Evolutionary conservation across 2,329 filamentous ascomycete species (phyloP).

Genomic region (Microdochium nivale): DNA sequence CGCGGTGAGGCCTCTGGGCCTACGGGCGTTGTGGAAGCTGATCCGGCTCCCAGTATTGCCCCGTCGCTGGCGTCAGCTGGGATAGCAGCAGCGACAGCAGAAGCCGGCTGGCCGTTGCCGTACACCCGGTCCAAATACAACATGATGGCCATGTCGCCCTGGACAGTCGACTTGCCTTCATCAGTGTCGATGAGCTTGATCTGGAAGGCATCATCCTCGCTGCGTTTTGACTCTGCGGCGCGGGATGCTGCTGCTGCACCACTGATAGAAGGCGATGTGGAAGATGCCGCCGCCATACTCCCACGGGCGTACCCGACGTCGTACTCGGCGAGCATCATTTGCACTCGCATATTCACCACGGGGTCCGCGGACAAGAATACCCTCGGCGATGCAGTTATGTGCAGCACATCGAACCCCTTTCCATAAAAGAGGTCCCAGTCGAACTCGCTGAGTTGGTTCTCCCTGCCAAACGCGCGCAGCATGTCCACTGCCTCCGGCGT

Average conservation of each 20-base stretch:
- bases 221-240: slow-evolving; percentile 3
- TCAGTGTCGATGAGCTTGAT: slow-evolving; percentile 51
- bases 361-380: slow-evolving; percentile 40
- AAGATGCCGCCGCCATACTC: slow-evolving; percentile 17
- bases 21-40: background rate
- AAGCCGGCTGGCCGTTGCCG: slow-evolving; percentile 20
- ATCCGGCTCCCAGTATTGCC: background rate
- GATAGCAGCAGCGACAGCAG: slow-evolving; percentile 7
- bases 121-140: slow-evolving; percentile 52
- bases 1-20: background rate
- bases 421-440: slow-evolving; percentile 74
- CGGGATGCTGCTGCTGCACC: slow-evolving; percentile 10
- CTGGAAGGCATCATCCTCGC: slow-evolving; percentile 15
- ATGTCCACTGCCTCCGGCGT: slow-evolving; percentile 56
- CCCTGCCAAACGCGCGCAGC: slow-evolving; percentile 71
- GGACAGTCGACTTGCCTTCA: slow-evolving; percentile 30
- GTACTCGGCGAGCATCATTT: slow-evolving; percentile 40
- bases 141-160: slow-evolving; percentile 45
- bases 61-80: background rate
- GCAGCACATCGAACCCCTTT: slow-evolving; percentile 72
- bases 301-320: slow-evolving; percentile 34
- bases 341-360: slow-evolving; percentile 39
- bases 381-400: slow-evolving; percentile 45
- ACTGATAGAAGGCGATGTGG: slow-evolving; percentile 8
- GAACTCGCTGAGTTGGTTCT: slow-evolving; percentile 69